Evolutionary conservation across 1,284 basidiomycete genomes (phyloP), one percentile per base, ranked within the genome.

Genomic region (Trichosporon coremiiforme): DNA sequence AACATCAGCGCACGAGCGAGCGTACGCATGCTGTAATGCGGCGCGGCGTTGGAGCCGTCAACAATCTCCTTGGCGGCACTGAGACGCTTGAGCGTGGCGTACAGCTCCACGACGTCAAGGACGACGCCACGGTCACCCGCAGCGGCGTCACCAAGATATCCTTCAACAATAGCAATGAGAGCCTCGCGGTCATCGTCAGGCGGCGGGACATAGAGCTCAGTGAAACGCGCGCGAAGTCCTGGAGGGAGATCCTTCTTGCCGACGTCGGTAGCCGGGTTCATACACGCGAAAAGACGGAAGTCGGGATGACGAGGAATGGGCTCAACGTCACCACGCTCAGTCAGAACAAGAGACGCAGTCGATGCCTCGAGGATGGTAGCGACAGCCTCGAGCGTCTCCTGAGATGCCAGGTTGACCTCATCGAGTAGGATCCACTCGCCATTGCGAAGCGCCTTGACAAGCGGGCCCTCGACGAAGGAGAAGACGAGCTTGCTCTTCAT

Each of bases 251-350:
- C 96, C 78, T 95, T 96, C 86, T 99, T 99, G 67, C 97, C 97
- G 22, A 98, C 93, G 75, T 99, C 97, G 2, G 96, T 99, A 0
- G 97, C 97, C 1, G 97, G 97, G 79, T 99, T 99, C 97, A 99
- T 99, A 81, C 97, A 99, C 1, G 95, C 95, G 78, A 99, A 99
- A 8, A 99, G 86, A 31, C 96, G 91, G 85, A 99, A 99, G 76
- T 97, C 91, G 20, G 94, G 90, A 81, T 99, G 97, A 0, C 97
- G 90, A 38, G 90, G 90, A 31, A 99, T 87, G 0, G 93, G 92
- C 78, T 95, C 93, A 68, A 98, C 84, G 35, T 95, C 92, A 0
- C 96, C 97, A 79, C 95, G 90, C 80, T 99, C 97, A 0, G 94
- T 96, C 68, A 99, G 86, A 0, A 95, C 93, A 70, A 99, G 90